Conservation (phyloP, 345 rosid species). For the Melastoma malabathricum region DNA sequence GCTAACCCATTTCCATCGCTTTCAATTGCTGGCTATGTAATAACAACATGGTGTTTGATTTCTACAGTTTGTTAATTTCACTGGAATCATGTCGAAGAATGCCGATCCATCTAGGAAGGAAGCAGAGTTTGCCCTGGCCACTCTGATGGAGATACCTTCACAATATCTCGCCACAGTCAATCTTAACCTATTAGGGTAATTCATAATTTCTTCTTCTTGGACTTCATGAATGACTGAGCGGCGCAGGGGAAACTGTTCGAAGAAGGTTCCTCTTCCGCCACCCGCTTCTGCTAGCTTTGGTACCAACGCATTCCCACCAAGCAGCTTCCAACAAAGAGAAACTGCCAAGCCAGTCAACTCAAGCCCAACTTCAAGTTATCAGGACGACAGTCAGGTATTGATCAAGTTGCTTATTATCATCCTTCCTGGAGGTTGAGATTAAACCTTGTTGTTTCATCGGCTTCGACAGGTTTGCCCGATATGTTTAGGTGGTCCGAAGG, state of each 20-base stretch:
- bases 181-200: conserved; percentile 33
- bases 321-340: conserved; percentile 24
- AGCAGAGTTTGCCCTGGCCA: conserved; percentile 33
- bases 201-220: background rate
- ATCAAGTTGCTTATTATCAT: background rate
- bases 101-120: conserved; percentile 19
- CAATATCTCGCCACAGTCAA: conserved; percentile 35
- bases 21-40: background rate
- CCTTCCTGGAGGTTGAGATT: background rate
- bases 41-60: background rate
- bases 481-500: conserved; percentile 26
- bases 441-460: background rate
- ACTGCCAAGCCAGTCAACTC: background rate
- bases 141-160: conserved; percentile 44
- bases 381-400: conserved; percentile 22
- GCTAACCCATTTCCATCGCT: too few species aligned
- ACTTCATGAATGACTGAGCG: background rate
- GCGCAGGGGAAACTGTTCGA: conserved; percentile 6
- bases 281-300: conserved; percentile 15
- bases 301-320: conserved; percentile 9
- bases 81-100: conserved; percentile 33
- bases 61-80: conserved; percentile 37
- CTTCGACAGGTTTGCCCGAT: conserved; percentile 27
- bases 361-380: conserved; percentile 8
- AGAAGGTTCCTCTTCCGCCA: conserved; percentile 28